Base-by-base conservation (phyloP, 345 rosid genomes). In the Noccaea caerulescens region DNA sequence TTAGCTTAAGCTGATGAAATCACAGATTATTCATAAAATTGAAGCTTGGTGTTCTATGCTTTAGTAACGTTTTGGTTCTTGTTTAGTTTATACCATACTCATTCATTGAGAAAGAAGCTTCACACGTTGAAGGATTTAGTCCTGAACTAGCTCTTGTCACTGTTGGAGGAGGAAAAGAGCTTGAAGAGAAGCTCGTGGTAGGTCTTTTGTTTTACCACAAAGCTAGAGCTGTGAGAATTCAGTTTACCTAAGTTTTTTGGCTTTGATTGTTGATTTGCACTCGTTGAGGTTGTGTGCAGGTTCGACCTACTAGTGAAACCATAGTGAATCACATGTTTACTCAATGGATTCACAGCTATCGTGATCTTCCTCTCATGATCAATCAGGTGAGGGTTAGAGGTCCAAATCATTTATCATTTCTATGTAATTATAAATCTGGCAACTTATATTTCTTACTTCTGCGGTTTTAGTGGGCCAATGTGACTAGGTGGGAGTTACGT, bases 151-250 rank as follows among this genome's bases (percentile, higher is more conserved):
- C 98, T 14, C 77, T 93, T 30, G 97, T 93, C 14, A 91, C 97
- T 3, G 79, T 93, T 47, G 94, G 95, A 30, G 98, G 97, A 4
- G 97, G 98, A 14, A 86, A 93, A 66, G 97, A 93, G 46, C 94
- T 93, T 10, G 93, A 93, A 81, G 97, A 93, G 81, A 93, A 91
- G 81, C 98, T 93, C 76, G 97, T 91, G 95, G 97, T 91, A 83
- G 59, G 52, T 20, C 3, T 13, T 62, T 14, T 78, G 67, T 58
- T 54, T 59, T 56, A 32, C 59, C 33, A 11, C 8, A 58, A 44
- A 12, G 39, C 14, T 72, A 62, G 55, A 63, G 45, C 55, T 69
- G 12, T 57, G 70, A 63, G 61, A 69, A 61, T 70, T 56, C 4
- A 71, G 4, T 2, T 81, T 84, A 64, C 78, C 84, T 80, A 82